phyloP scores from a whole-genome alignment of 2,329 filamentous ascomycete genomes.

The Apiospora phragmitis region DNA sequence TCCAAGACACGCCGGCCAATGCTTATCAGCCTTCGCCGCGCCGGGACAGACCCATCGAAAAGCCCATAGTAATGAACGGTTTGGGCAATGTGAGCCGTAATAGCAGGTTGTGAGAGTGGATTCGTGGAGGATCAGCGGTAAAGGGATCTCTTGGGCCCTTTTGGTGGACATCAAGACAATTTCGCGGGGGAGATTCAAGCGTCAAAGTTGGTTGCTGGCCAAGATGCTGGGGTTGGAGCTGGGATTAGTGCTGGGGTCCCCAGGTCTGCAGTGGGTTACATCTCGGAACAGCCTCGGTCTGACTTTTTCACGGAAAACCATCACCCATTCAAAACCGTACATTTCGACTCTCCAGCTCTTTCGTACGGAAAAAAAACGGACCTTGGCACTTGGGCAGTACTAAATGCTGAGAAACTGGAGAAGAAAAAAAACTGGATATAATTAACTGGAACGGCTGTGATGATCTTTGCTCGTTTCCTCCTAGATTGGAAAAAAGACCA shows the following conservation, averaged over 20 bases:
- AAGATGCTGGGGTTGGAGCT: not conserved
- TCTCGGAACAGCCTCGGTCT: constrained; percentile 7
- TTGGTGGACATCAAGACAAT: not conserved
- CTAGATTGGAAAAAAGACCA: not conserved
- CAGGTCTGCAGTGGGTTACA: constrained; percentile 4
- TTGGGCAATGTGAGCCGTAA: not conserved
- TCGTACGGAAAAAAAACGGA: constrained; percentile 7
- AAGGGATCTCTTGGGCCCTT: not conserved
- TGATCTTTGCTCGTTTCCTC: not conserved
- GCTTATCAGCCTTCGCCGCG: not conserved
- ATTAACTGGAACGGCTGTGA: not conserved
- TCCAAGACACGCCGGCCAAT: not conserved
- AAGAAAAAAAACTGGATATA: not conserved
- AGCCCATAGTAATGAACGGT: constrained; percentile 6
- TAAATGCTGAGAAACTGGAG: constrained; percentile 7
- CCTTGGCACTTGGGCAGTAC: not conserved
- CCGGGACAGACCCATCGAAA: not conserved
- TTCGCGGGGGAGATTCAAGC: not conserved
- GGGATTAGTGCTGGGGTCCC: constrained; percentile 2
- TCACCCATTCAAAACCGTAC: not conserved
- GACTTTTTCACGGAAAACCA: not conserved
- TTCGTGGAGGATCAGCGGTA: constrained; percentile 5
- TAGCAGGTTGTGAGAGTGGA: constrained; percentile 1
- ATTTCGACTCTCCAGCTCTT: not conserved
- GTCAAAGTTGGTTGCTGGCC: not conserved